phyloP scores from a whole-genome alignment of 1,139 yeast genomes.

The Yamadazyma spencermartinsiae region DNA sequence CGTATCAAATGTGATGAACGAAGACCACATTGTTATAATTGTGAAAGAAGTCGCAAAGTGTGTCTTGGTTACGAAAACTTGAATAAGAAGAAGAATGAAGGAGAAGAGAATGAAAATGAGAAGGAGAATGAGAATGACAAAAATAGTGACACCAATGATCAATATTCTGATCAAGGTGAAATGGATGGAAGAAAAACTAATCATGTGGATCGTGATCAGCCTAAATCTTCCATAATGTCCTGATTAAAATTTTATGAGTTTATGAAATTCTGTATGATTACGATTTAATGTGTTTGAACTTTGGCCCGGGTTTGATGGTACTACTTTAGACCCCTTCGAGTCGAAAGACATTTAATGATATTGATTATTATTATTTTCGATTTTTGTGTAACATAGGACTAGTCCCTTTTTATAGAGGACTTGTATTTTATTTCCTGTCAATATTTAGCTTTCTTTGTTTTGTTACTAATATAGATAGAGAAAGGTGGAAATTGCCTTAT shows the following conservation, averaged over 20 bases:
- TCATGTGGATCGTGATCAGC: background rate
- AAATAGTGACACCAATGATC: background rate
- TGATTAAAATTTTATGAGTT: background rate
- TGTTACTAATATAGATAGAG: too few relatives aligned
- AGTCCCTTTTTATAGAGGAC: too few relatives aligned
- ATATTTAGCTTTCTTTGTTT: background rate
- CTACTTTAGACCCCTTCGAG: too few relatives aligned
- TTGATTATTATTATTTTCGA: slow-evolving; percentile 1
- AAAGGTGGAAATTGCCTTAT: too few relatives aligned
- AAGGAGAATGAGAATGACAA: slow-evolving; percentile 2
- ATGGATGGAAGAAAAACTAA: background rate
- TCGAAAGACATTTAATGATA: background rate
- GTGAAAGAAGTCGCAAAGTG: slow-evolving; percentile 67
- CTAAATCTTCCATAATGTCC: background rate
- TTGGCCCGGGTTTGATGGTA: background rate
- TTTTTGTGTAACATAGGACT: background rate
- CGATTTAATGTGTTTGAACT: background rate
- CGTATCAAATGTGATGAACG: slow-evolving; percentile 76
- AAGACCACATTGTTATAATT: slow-evolving; percentile 71
- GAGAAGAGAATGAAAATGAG: slow-evolving; percentile 9
- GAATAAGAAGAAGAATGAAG: slow-evolving; percentile 17
- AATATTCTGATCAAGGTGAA: slow-evolving; percentile 1
- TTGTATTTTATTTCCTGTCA: too few relatives aligned
- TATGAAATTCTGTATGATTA: slow-evolving; percentile 1
- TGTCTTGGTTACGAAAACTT: slow-evolving; percentile 65